These are phyloP conservation scores for Aspergillus amoenus DNA, from an alignment of 2,329 filamentous ascomycete species.

Conservation along the genomic window DNA sequence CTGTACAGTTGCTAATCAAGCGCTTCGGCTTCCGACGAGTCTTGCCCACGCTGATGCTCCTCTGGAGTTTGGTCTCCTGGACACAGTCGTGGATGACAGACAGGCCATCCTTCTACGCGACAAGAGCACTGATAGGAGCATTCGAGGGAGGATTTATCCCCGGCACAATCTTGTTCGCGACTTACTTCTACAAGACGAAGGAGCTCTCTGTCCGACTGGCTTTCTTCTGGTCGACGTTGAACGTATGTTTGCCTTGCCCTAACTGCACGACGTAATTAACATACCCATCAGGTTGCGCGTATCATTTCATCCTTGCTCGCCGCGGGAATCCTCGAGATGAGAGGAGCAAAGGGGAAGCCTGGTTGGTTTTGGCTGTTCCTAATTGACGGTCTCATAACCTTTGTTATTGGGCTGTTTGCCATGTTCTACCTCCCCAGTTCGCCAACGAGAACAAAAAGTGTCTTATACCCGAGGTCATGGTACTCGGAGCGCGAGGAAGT, in stretches of 20 bases:
- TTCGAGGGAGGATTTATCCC: constrained; percentile 38
- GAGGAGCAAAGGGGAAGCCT: constrained; percentile 39
- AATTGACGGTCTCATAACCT: constrained; percentile 46
- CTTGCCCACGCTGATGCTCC: constrained; percentile 47
- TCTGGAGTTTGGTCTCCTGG: constrained; percentile 45
- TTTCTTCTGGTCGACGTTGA: constrained; percentile 45
- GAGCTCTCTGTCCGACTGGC: constrained; percentile 44
- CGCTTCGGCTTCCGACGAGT: constrained; percentile 47
- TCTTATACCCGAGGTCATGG: constrained; percentile 24
- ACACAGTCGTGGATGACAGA: constrained; percentile 36
- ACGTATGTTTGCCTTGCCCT: constrained; percentile 16
- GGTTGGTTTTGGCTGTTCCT: constrained; percentile 47
- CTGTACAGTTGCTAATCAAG: constrained; percentile 49
- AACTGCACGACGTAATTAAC: not conserved
- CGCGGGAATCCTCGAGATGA: constrained; percentile 43
- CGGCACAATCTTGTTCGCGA: constrained; percentile 42
- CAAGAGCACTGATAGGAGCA: constrained; percentile 41
- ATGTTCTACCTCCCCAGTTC: constrained; percentile 30
- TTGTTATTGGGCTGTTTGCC: constrained; percentile 40
- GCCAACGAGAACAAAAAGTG: constrained; percentile 27
- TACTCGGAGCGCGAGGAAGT: constrained; percentile 29
- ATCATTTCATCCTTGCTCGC: constrained; percentile 41
- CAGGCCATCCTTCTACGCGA: constrained; percentile 37
- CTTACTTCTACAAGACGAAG: constrained; percentile 43
- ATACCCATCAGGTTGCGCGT: constrained; percentile 21